Percentiles rank a stretch among this genome's conserved stretches.
Evolutionary conservation across 345 rosid genomes (phyloP).

Genomic region (Carallia brachiata): DNA sequence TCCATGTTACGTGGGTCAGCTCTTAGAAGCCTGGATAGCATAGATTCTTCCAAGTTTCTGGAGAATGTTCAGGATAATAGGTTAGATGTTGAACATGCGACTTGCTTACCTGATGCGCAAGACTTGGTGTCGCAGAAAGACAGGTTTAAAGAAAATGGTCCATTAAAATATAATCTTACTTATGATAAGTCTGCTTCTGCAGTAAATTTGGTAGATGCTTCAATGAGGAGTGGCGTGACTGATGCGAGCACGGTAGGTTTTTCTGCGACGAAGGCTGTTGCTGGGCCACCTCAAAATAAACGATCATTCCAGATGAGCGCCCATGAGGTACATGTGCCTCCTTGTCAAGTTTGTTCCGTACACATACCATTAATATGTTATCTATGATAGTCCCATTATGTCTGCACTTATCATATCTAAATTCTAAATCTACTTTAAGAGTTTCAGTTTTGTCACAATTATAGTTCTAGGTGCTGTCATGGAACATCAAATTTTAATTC

Average conservation of each 20-base stretch:
- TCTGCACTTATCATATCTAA: not conserved
- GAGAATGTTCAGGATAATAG: constrained; percentile 44
- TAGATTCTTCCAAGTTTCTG: constrained; percentile 50
- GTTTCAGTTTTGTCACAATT: too few relatives aligned
- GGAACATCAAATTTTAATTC: too few relatives aligned
- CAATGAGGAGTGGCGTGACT: constrained; percentile 29
- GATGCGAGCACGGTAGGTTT: constrained; percentile 30
- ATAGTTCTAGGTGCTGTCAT: too few relatives aligned
- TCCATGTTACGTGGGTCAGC: constrained; percentile 76
- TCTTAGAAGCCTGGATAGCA: constrained; percentile 69
- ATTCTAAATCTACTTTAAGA: not conserved
- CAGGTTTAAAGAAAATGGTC: constrained; percentile 20
- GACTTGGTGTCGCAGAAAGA: constrained; percentile 35
- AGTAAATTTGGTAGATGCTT: constrained; percentile 31
- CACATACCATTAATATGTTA: not conserved
- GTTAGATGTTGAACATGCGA: constrained; percentile 23
- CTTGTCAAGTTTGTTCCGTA: not conserved
- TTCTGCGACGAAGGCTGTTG: constrained; percentile 30
- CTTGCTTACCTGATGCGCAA: constrained; percentile 26
- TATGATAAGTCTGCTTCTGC: constrained; percentile 32
- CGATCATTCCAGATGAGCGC: constrained; percentile 76
- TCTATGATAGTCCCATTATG: not conserved
- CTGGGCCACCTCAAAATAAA: constrained; percentile 38
- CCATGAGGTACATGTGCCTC: constrained; percentile 52
- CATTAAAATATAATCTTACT: constrained; percentile 14